These are phyloP conservation scores for Amanita molliuscula DNA, from an alignment of 768 basidiomycete genomes.

Conservation along the genomic window DNA sequence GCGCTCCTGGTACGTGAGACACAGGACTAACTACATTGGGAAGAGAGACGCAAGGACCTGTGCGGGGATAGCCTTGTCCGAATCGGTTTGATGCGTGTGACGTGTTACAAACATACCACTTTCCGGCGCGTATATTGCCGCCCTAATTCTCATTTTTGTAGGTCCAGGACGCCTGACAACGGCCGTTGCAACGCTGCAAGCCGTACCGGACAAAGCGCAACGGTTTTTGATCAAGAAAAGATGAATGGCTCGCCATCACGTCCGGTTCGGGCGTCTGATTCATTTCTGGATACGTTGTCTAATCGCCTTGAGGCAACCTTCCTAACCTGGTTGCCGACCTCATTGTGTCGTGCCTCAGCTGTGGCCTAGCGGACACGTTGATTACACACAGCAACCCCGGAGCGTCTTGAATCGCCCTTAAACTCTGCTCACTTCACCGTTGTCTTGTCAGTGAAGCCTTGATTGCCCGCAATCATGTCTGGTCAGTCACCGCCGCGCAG, in stretches of 20 bases:
- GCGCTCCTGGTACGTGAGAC: neutral
- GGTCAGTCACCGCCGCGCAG: slow-evolving; percentile 45
- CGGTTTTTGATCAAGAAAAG: neutral
- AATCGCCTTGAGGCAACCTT: slow-evolving; percentile 31
- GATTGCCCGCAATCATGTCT: slow-evolving; percentile 21
- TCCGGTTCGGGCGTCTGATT: slow-evolving; percentile 6
- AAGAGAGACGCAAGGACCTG: no score
- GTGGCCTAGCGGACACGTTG: slow-evolving; percentile 47
- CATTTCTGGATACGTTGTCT: slow-evolving; percentile 4
- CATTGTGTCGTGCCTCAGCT: slow-evolving; percentile 35
- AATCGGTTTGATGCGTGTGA: no score
- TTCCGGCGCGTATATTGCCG: neutral
- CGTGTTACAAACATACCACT: neutral
- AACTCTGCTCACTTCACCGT: slow-evolving; percentile 11
- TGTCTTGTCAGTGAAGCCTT: slow-evolving; percentile 11
- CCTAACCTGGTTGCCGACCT: slow-evolving; percentile 50
- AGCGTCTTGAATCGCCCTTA: slow-evolving; percentile 29
- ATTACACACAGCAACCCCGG: slow-evolving; percentile 26
- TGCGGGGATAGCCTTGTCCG: no score
- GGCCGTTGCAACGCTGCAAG: neutral
- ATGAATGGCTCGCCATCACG: neutral
- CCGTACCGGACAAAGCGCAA: neutral
- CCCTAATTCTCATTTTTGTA: neutral
- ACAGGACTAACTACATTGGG: neutral
- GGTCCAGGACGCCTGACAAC: neutral